Percentiles rank a stretch among this genome's conserved stretches.
phyloP scores from a whole-genome alignment of 31 red algal genomes.

The Odonthalia washingtoniensis region DNA sequence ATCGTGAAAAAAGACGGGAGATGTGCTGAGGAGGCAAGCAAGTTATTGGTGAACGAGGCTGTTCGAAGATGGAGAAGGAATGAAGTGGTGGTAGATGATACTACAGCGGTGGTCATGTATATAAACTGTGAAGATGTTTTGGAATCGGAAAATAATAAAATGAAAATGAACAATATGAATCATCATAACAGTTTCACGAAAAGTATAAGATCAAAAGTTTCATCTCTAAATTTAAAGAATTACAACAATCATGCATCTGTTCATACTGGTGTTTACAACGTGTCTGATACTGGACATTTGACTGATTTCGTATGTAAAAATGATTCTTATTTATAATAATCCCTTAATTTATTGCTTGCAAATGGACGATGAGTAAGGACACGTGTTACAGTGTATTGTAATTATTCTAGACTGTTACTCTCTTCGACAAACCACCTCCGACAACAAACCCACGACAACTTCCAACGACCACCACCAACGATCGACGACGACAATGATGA shows the following conservation, averaged over 20 bases:
- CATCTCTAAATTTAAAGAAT: constrained; percentile 20
- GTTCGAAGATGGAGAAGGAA: constrained; percentile 80
- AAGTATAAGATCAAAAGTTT: neutral
- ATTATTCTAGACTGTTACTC: too few relatives aligned
- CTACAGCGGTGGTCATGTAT: constrained; percentile 87
- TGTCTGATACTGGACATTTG: constrained; percentile 52
- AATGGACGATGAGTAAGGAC: too few relatives aligned
- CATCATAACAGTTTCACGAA: neutral
- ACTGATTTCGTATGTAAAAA: constrained; percentile 56
- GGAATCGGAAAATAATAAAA: constrained; percentile 21
- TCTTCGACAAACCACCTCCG: too few relatives aligned
- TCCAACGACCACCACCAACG: too few relatives aligned
- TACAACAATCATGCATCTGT: constrained; percentile 26
- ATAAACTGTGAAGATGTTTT: constrained; percentile 60
- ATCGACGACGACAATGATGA: too few relatives aligned
- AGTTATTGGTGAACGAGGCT: constrained; percentile 82
- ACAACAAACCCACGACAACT: too few relatives aligned
- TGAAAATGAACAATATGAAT: constrained; percentile 9
- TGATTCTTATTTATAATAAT: constrained; percentile 43
- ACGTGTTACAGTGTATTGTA: too few relatives aligned
- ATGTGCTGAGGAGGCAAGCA: constrained; percentile 61
- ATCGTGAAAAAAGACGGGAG: constrained; percentile 52
- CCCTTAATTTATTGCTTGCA: too few relatives aligned
- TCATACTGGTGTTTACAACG: constrained; percentile 33
- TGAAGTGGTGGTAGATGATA: constrained; percentile 89